Percentiles rank a stretch among this genome's conserved stretches.
Conservation (phyloP, 768 basidiomycete species). For the Mycena filopes region DNA sequence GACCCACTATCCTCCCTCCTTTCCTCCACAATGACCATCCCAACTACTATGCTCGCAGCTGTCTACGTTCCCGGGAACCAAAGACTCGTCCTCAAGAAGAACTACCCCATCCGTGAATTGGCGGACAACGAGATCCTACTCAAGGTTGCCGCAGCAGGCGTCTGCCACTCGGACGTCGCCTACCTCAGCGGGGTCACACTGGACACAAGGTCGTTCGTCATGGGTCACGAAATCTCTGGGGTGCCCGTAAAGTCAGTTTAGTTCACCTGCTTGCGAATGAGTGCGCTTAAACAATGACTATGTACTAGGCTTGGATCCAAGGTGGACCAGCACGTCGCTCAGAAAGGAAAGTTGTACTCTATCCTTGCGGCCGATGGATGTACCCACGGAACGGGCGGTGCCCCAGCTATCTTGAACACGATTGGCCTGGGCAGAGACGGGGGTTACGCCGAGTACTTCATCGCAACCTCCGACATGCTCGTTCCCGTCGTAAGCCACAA, state of each 20-base stretch:
- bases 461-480: slow-evolving; percentile 6
- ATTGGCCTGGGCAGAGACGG: slow-evolving; percentile 26
- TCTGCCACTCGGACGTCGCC: slow-evolving; percentile 6
- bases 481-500: slow-evolving; percentile 13
- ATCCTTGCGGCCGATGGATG: neutral
- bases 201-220: neutral
- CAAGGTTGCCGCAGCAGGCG: slow-evolving; percentile 4
- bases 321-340: neutral
- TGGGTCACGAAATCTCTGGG: slow-evolving; percentile 14
- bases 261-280: no score
- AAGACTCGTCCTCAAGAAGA: neutral
- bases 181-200: neutral
- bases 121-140: slow-evolving; percentile 12
- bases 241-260: slow-evolving; percentile 3
- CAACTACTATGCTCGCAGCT: slow-evolving; percentile 3
- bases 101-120: slow-evolving; percentile 6
- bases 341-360: neutral
- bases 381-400: no score
- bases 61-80: neutral
- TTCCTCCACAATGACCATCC: neutral
- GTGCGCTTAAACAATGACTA: no score
- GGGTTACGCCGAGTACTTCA: slow-evolving; percentile 29
- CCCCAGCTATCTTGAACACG: slow-evolving; percentile 7
- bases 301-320: no score
- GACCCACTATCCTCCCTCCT: no score